Evolutionary conservation across 495 filamentous ascomycete genomes (phyloP).

Genomic region (Cryomyces antarcticus): DNA sequence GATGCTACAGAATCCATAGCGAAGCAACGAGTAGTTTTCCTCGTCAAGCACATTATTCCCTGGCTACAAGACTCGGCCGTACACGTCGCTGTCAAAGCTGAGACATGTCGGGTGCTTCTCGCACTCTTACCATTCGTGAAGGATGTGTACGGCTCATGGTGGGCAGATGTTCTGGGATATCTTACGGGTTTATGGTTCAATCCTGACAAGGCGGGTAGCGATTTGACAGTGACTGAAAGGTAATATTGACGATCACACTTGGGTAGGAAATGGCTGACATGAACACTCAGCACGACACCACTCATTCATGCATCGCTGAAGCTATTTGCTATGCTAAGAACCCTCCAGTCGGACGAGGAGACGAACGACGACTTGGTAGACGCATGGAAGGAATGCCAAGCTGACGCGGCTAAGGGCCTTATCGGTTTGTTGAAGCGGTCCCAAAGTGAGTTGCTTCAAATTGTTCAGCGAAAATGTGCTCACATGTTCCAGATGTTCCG

Average conservation of each 20-base stretch:
- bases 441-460: constrained; percentile 3
- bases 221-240: background rate
- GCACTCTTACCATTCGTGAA: constrained; percentile 48
- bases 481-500: background rate
- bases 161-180: constrained; percentile 44
- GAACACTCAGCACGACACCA: constrained; percentile 22
- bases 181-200: constrained; percentile 18
- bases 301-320: constrained; percentile 49
- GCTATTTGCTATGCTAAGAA: constrained; percentile 40
- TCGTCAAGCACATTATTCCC: constrained; percentile 53
- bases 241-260: constrained; percentile 2
- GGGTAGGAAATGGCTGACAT: background rate
- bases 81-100: constrained; percentile 28
- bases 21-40: constrained; percentile 62
- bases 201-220: constrained; percentile 3
- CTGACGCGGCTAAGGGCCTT: constrained; percentile 31
- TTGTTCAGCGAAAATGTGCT: background rate
- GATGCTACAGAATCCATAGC: constrained; percentile 35
- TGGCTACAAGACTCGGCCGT: constrained; percentile 39
- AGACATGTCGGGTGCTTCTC: constrained; percentile 40
- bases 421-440: constrained; percentile 35
- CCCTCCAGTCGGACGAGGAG: constrained; percentile 27
- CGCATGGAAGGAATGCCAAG: constrained; percentile 33
- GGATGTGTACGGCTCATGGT: constrained; percentile 69
- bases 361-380: constrained; percentile 77